Conservation (phyloP, 2,329 filamentous ascomycete species). For the Stagonosporopsis vannaccii region DNA sequence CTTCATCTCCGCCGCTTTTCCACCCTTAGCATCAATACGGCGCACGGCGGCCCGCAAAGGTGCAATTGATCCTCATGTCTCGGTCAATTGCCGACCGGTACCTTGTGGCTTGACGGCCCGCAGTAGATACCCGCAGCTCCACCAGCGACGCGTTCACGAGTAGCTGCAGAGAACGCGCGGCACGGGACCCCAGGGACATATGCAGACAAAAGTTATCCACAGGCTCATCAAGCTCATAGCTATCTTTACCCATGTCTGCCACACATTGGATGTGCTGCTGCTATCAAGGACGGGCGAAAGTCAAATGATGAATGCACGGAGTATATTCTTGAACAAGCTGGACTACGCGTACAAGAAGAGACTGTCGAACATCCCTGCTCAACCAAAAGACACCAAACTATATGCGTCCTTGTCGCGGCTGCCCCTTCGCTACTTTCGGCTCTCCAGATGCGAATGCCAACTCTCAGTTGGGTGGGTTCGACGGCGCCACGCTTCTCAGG, state of each 20-base stretch:
- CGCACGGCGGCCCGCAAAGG: not conserved
- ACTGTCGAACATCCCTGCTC: not conserved
- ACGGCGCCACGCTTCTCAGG: conserved; percentile 28
- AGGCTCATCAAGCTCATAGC: not conserved
- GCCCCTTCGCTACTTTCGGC: no score
- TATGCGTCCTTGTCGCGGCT: not conserved
- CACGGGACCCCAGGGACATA: not conserved
- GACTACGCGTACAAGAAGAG: not conserved
- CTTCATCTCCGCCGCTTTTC: not conserved
- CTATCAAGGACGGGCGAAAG: not conserved
- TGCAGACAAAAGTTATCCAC: not conserved
- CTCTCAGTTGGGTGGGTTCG: conserved; percentile 16
- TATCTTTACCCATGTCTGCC: no score
- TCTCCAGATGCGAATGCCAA: not conserved
- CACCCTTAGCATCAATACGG: not conserved
- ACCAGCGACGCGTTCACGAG: conserved; percentile 2
- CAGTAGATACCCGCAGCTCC: not conserved
- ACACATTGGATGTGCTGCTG: not conserved
- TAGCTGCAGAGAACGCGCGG: conserved; percentile 7
- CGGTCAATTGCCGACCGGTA: not conserved
- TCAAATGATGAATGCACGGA: not conserved
- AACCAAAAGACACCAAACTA: not conserved
- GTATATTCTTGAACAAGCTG: not conserved
- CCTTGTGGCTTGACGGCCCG: not conserved
- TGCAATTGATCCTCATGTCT: not conserved